Evolutionary conservation across 2,329 filamentous ascomycete species (phyloP).

Genomic region (Akanthomyces muscarius): DNA sequence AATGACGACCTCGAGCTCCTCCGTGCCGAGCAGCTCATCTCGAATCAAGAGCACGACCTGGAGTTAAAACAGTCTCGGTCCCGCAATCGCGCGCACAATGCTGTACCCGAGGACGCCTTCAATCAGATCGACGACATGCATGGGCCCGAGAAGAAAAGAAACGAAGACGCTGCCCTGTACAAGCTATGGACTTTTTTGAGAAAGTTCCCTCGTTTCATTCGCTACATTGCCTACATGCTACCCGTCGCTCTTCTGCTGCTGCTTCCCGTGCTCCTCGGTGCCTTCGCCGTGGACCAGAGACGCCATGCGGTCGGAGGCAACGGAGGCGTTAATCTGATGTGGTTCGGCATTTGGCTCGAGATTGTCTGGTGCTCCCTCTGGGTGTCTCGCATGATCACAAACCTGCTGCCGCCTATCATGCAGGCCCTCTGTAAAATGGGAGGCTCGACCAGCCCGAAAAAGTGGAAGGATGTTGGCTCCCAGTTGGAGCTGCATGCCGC

Average conservation of each 20-base stretch:
- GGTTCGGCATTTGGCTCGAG: slow-evolving; percentile 95
- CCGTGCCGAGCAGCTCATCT: slow-evolving; percentile 44
- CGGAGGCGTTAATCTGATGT: slow-evolving; percentile 73
- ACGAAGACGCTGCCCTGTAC: slow-evolving; percentile 33
- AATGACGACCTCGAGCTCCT: slow-evolving; percentile 48
- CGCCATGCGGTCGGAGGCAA: slow-evolving; percentile 51
- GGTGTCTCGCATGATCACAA: slow-evolving; percentile 59
- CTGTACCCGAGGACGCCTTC: slow-evolving; percentile 44
- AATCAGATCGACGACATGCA: slow-evolving; percentile 30
- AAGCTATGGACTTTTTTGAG: slow-evolving; percentile 43
- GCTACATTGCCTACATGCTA: slow-evolving; percentile 46
- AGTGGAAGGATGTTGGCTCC: slow-evolving; percentile 86
- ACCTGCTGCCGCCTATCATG: slow-evolving; percentile 46
- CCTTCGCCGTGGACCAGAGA: slow-evolving; percentile 33
- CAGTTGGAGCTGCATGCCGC: slow-evolving; percentile 82
- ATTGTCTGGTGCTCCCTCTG: slow-evolving; percentile 90
- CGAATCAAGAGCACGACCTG: slow-evolving; percentile 38
- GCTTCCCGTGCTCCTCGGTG: slow-evolving; percentile 44
- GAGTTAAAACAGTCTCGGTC: slow-evolving; percentile 23
- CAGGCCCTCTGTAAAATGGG: slow-evolving; percentile 62
- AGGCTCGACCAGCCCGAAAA: slow-evolving; percentile 80
- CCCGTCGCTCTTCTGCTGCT: slow-evolving; percentile 43
- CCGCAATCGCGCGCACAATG: slow-evolving; percentile 31
- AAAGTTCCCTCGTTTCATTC: slow-evolving; percentile 47
- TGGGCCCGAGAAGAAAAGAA: slow-evolving; percentile 28